Conservation (phyloP, 257 asterid species). For the Coffea canephora region DNA sequence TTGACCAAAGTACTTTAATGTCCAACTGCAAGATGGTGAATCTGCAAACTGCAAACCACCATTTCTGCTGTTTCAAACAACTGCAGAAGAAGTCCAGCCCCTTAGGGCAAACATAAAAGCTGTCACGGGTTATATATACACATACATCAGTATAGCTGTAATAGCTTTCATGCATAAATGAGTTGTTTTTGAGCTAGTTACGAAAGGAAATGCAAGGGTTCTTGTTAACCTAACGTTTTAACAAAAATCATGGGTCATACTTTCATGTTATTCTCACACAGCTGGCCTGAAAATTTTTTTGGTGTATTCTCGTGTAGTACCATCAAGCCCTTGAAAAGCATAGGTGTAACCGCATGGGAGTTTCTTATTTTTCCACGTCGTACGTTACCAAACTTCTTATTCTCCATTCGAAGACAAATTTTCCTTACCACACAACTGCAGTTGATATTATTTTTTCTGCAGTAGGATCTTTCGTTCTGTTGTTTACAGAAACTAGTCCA, state of each 20-base stretch:
- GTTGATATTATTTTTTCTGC: too few relatives aligned
- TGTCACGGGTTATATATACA: neutral
- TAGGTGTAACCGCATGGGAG: neutral
- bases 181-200: neutral
- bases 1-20: neutral
- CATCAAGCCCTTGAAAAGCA: too few relatives aligned
- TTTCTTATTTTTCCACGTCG: neutral
- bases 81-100: neutral
- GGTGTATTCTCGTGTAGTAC: slow-evolving; percentile 1
- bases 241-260: neutral
- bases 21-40: neutral
- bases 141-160: neutral
- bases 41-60: neutral
- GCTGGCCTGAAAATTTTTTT: neutral
- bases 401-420: too few relatives aligned
- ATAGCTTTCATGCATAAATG: too few relatives aligned
- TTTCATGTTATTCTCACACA: neutral
- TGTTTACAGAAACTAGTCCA: too few relatives aligned
- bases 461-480: too few relatives aligned
- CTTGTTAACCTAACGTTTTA: neutral
- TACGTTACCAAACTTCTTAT: too few relatives aligned
- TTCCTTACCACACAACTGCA: too few relatives aligned
- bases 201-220: neutral
- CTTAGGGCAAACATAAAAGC: neutral
- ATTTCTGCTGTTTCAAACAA: neutral